Evolutionary conservation across 192 early-diverging fungal genomes (phyloP).

Genomic region (Backusella liffmaniae): DNA sequence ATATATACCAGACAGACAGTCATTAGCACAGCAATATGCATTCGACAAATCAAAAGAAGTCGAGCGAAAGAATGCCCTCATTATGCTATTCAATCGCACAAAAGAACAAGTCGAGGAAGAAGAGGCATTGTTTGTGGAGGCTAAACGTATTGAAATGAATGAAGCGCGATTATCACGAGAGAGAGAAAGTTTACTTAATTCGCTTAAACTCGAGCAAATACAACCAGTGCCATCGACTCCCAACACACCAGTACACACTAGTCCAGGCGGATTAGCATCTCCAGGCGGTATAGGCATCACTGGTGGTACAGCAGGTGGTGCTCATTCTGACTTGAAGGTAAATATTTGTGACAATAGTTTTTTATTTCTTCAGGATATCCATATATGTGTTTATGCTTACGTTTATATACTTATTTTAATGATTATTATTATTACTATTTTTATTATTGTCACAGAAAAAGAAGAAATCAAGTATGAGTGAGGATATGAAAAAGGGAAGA

Average conservation of each 20-base stretch:
- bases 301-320: constrained; percentile 32
- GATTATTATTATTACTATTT: background rate
- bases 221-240: constrained; percentile 30
- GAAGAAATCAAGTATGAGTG: constrained; percentile 27
- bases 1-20: constrained; percentile 25
- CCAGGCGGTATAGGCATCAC: constrained; percentile 41
- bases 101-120: constrained; percentile 86
- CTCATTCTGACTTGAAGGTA: constrained; percentile 25
- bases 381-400: background rate
- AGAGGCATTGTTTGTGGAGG: constrained; percentile 75
- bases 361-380: background rate
- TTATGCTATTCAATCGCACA: constrained; percentile 67
- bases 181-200: constrained; percentile 73
- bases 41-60: constrained; percentile 64
- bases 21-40: constrained; percentile 34
- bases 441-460: constrained; percentile 25
- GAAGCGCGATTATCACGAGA: constrained; percentile 75
- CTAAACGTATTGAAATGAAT: constrained; percentile 77
- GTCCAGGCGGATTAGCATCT: constrained; percentile 1
- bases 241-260: constrained; percentile 20
- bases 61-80: constrained; percentile 80
- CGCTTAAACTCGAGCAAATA: constrained; percentile 54
- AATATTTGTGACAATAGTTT: background rate
- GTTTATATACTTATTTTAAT: background rate
- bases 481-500: constrained; percentile 29